Percentiles rank a stretch among this genome's conserved stretches.
phyloP scores from a whole-genome alignment of 108 stramenopile species.

The Cyclotella distinguenda region DNA sequence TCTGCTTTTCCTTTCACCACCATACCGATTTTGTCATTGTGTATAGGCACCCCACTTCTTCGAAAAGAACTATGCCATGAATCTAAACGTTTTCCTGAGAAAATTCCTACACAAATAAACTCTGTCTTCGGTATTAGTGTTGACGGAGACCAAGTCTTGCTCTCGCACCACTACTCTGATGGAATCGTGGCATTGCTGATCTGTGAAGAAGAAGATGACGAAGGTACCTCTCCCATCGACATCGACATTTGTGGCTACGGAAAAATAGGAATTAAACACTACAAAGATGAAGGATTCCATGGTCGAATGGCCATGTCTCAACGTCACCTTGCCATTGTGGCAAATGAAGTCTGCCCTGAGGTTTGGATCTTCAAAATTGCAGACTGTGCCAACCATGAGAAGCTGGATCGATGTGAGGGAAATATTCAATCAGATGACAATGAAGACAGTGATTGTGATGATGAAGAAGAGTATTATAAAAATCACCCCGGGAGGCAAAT shows the following conservation, averaged over 20 bases:
- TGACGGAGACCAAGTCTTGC: conserved; percentile 24
- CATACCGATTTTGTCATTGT: no score
- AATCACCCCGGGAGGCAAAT: conserved; percentile 14
- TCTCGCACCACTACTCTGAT: conserved; percentile 17
- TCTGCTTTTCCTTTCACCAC: no score
- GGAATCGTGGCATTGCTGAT: conserved; percentile 23
- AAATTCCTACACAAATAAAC: conserved; percentile 5
- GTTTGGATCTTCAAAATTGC: conserved; percentile 36
- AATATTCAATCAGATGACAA: conserved; percentile 7
- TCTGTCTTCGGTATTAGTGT: conserved; percentile 29
- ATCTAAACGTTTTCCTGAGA: neutral
- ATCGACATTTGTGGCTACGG: conserved; percentile 25
- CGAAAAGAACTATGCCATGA: conserved; percentile 23
- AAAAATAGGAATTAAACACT: conserved; percentile 16
- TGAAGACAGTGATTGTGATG: conserved; percentile 10
- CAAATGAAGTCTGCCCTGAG: conserved; percentile 21
- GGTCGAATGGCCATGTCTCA: conserved; percentile 39
- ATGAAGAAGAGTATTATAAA: conserved; percentile 2
- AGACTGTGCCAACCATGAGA: conserved; percentile 12
- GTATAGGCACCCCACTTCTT: conserved; percentile 26
- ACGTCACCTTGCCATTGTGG: conserved; percentile 9
- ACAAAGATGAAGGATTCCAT: conserved; percentile 32
- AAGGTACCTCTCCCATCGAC: neutral
- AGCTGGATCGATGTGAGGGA: conserved; percentile 36
- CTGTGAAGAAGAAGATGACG: conserved; percentile 17